Conservation (phyloP, 2,329 filamentous ascomycete species). For the Diaporthe citrichinensis region DNA sequence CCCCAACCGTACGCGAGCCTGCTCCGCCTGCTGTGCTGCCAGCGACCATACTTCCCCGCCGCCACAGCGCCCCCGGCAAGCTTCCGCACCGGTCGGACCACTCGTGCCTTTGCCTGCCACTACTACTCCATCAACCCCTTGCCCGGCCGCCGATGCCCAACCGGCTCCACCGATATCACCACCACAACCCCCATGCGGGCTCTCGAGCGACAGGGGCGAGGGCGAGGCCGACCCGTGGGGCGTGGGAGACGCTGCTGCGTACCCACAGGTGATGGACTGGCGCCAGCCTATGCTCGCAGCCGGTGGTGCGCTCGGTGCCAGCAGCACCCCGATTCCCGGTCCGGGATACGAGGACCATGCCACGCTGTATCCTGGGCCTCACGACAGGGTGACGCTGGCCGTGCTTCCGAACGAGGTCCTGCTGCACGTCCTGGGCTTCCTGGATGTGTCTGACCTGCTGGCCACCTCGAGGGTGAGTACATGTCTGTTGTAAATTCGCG, state of each 20-base stretch:
- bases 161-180: slow-evolving; percentile 40
- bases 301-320: neutral
- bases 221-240: neutral
- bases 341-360: neutral
- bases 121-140: slow-evolving; percentile 15
- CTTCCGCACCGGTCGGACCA: slow-evolving; percentile 22
- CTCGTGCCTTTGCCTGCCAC: neutral
- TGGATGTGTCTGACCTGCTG: slow-evolving; percentile 71
- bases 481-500: slow-evolving; percentile 46
- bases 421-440: slow-evolving; percentile 67
- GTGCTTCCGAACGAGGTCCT: slow-evolving; percentile 70
- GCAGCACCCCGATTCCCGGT: neutral
- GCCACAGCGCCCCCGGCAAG: slow-evolving; percentile 22
- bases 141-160: slow-evolving; percentile 44
- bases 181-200: slow-evolving; percentile 37
- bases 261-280: slow-evolving; percentile 7
- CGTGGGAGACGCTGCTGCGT: slow-evolving; percentile 5
- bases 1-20: slow-evolving; percentile 22
- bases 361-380: neutral
- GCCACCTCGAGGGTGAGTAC: slow-evolving; percentile 66
- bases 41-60: slow-evolving; percentile 34
- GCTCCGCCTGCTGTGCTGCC: slow-evolving; percentile 37
- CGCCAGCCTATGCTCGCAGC: slow-evolving; percentile 18
- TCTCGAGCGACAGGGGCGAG: neutral
- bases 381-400: slow-evolving; percentile 47